A percentile compares a stretch with the other conserved stretches of the same genome.
Conservation (phyloP, 345 rosid genomes). For the Salix udensis region DNA sequence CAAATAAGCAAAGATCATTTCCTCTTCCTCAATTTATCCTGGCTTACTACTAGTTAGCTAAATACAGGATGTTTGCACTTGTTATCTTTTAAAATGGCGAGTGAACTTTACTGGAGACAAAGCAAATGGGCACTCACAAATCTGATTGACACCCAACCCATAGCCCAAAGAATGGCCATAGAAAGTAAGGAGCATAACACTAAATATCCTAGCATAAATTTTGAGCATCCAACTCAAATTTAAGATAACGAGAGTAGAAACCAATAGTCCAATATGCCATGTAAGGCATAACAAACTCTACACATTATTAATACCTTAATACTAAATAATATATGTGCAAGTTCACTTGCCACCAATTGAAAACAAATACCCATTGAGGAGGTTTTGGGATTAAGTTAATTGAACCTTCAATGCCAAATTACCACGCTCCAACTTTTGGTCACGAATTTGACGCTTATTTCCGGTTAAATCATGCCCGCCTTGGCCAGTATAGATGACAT, state of each 20-base stretch:
- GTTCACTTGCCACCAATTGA: background rate
- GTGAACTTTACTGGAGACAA: no score
- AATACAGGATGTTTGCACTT: no score
- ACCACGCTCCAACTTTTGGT: slow-evolving; percentile 69
- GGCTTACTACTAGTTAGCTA: no score
- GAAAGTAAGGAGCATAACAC: background rate
- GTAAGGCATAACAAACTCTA: background rate
- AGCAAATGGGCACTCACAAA: no score
- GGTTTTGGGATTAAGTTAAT: background rate
- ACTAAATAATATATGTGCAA: background rate
- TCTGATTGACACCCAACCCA: no score
- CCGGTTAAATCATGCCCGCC: slow-evolving; percentile 86
- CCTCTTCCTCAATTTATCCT: no score
- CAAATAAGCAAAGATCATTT: no score
- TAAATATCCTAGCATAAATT: background rate
- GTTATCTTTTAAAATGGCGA: no score
- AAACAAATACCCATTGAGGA: background rate
- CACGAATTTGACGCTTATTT: slow-evolving; percentile 73
- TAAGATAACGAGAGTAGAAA: background rate
- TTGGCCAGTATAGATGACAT: slow-evolving; percentile 85
- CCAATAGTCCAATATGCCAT: background rate
- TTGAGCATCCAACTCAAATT: background rate
- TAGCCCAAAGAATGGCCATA: background rate
- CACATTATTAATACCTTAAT: background rate
- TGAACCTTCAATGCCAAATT: slow-evolving; percentile 90